These are phyloP conservation scores for Lactarius tabidus DNA, from an alignment of 768 basidiomycete species.

Conservation along the genomic window DNA sequence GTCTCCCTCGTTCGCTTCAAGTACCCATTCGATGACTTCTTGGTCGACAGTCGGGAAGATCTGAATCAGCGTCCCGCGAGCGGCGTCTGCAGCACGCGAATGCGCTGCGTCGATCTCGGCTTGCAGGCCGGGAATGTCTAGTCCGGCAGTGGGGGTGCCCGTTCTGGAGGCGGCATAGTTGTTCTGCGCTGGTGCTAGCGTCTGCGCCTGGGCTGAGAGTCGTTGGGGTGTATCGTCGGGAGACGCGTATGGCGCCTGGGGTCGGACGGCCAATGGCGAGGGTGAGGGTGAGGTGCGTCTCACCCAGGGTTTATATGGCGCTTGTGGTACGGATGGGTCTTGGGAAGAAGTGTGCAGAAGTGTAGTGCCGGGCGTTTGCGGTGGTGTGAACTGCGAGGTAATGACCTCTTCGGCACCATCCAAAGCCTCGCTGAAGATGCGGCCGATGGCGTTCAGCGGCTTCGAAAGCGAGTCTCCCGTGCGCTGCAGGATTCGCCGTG, in stretches of 20 bases:
- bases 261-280: slow-evolving; percentile 22
- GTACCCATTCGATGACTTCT: slow-evolving; percentile 84
- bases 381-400: slow-evolving; percentile 30
- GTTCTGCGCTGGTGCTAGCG: slow-evolving; percentile 6
- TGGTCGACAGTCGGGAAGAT: slow-evolving; percentile 83
- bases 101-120: slow-evolving; percentile 76
- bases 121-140: slow-evolving; percentile 64
- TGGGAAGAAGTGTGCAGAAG: neutral
- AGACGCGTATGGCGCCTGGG: slow-evolving; percentile 28
- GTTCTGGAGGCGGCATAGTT: slow-evolving; percentile 15
- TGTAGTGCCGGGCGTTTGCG: slow-evolving; percentile 6
- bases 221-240: slow-evolving; percentile 51
- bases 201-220: slow-evolving; percentile 2
- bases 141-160: slow-evolving; percentile 27
- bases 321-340: slow-evolving; percentile 37
- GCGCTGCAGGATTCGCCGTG: slow-evolving; percentile 77
- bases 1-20: slow-evolving; percentile 87
- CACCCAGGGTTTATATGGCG: slow-evolving; percentile 74
- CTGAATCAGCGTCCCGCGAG: slow-evolving; percentile 73
- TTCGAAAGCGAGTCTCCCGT: slow-evolving; percentile 90
- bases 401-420: slow-evolving; percentile 56
- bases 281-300: slow-evolving; percentile 47
- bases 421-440: slow-evolving; percentile 82
- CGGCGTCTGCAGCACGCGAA: slow-evolving; percentile 64
- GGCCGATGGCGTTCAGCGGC: slow-evolving; percentile 83